phyloP scores from a whole-genome alignment of 1,284 basidiomycete genomes.

The Gymnopus androsaceus region DNA sequence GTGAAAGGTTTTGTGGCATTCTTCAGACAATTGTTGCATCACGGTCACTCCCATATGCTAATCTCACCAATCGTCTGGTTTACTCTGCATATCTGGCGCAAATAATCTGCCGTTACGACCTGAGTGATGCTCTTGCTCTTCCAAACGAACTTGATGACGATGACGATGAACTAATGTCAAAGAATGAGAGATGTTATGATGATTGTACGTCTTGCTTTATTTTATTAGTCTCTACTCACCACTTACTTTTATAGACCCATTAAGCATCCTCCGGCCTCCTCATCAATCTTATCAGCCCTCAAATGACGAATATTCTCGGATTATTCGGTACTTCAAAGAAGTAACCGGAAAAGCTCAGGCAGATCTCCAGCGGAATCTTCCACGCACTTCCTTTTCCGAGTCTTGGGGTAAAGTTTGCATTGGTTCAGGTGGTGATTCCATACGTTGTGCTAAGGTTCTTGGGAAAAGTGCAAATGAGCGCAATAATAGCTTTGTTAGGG shows the following conservation, averaged over 20 bases:
- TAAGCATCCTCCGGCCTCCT: background rate
- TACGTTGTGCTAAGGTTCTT: background rate
- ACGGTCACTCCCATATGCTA: conserved; percentile 25
- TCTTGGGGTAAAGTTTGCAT: background rate
- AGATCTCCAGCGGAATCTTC: background rate
- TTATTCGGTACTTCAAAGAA: background rate
- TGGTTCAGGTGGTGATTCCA: background rate
- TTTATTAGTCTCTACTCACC: background rate
- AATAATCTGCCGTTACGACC: conserved; percentile 17
- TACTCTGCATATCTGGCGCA: conserved; percentile 24
- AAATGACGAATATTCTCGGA: background rate
- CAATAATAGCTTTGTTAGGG: background rate
- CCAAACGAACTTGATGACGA: background rate
- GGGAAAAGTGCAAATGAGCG: background rate
- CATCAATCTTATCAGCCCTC: background rate
- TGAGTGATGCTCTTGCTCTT: background rate
- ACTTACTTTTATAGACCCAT: background rate
- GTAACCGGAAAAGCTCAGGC: background rate
- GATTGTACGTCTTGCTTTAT: background rate
- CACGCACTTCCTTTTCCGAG: background rate
- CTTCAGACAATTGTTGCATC: conserved; percentile 24
- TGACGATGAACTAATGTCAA: background rate
- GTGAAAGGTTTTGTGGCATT: conserved; percentile 31
- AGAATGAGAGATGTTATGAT: background rate
- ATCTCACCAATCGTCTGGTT: conserved; percentile 26